These are phyloP conservation scores for Erigeron canadensis DNA, from an alignment of 129 eudicot genomes.

Conservation along the genomic window DNA sequence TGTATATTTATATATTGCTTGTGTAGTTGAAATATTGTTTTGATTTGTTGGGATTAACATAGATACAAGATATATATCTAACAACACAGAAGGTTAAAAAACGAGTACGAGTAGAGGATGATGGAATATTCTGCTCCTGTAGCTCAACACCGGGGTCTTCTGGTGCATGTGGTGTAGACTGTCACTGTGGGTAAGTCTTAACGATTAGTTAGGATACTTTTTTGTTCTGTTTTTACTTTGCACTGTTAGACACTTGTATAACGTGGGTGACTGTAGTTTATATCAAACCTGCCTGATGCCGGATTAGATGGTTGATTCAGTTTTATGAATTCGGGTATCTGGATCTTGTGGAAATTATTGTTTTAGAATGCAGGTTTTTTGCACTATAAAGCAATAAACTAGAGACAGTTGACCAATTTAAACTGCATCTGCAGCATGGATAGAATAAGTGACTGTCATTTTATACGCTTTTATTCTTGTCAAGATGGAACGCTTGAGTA, in stretches of 20 bases:
- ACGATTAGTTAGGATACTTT: not conserved
- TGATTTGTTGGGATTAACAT: slow-evolving; percentile 43
- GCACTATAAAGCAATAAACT: no score
- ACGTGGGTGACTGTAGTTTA: slow-evolving; percentile 4
- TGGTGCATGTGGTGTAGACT: slow-evolving; percentile 86
- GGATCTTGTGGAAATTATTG: no score
- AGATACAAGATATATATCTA: slow-evolving; percentile 65
- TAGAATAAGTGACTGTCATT: slow-evolving; percentile 1
- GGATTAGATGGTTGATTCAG: no score
- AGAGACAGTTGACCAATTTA: no score
- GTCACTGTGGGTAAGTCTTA: slow-evolving; percentile 89
- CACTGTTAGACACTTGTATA: slow-evolving; percentile 4
- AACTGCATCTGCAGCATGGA: not conserved
- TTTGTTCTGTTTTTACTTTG: slow-evolving; percentile 5
- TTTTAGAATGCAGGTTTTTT: no score
- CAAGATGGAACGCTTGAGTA: not conserved
- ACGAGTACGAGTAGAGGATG: slow-evolving; percentile 83
- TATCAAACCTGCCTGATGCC: not conserved
- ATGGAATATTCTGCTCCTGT: slow-evolving; percentile 97
- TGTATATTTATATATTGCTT: no score
- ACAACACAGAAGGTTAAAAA: slow-evolving; percentile 70
- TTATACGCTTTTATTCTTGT: slow-evolving; percentile 3
- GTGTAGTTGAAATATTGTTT: not conserved
- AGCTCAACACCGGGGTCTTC: slow-evolving; percentile 60
- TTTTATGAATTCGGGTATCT: no score